These are phyloP conservation scores for Candida pseudocylindracea DNA, from an alignment of 1,139 yeast genomes.

Conservation along the genomic window DNA sequence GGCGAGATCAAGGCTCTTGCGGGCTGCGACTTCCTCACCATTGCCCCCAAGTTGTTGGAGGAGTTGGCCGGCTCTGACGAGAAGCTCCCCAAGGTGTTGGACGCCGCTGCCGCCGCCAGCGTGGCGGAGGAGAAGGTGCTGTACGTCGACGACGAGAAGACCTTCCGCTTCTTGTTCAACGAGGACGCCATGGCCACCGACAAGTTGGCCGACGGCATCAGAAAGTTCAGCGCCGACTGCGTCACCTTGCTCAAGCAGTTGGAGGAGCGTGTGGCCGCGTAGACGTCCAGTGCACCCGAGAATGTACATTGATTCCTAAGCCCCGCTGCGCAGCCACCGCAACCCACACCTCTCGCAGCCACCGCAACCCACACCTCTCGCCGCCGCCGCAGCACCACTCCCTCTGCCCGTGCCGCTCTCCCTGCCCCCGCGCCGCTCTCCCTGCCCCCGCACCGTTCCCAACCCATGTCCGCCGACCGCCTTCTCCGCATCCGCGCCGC, in stretches of 20 bases:
- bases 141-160: constrained; percentile 66
- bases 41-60: constrained; percentile 84
- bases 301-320: too few species aligned
- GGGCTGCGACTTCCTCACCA: constrained; percentile 93
- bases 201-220: constrained; percentile 94
- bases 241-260: constrained; percentile 60
- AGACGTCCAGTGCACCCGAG: background rate
- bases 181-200: constrained; percentile 99
- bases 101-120: constrained; percentile 27
- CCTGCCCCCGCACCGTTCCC: too few species aligned
- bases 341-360: too few species aligned
- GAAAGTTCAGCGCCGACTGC: constrained; percentile 91
- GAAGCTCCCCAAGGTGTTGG: constrained; percentile 61
- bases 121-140: constrained; percentile 38
- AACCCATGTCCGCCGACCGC: too few species aligned
- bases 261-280: constrained; percentile 33
- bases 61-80: constrained; percentile 64
- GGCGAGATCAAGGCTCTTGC: constrained; percentile 96
- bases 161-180: constrained; percentile 79
- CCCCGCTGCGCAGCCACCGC: too few species aligned
- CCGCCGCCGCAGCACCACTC: too few species aligned
- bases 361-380: too few species aligned
- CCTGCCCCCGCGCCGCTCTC: too few species aligned
- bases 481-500: background rate
- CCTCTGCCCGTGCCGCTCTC: too few species aligned